phyloP scores from a whole-genome alignment of 2,329 filamentous ascomycete genomes.

The Fusarium vanettenii region DNA sequence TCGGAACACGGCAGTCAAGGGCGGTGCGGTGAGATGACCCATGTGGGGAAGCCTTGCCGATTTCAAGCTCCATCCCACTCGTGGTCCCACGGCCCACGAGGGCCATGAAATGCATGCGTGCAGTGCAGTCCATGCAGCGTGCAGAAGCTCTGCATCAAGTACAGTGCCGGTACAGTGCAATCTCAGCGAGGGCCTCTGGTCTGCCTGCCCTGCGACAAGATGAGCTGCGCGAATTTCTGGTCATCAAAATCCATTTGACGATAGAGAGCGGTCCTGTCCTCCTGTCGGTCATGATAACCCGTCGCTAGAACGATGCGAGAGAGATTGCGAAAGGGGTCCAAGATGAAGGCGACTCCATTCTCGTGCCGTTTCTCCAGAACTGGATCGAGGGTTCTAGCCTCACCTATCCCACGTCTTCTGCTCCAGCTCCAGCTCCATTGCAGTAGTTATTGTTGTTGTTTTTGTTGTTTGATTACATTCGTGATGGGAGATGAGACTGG shows the following conservation, averaged over 20 bases:
- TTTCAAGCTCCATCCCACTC: conserved; percentile 29
- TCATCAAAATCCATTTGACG: background rate
- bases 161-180: conserved; percentile 27
- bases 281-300: background rate
- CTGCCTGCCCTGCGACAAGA: conserved; percentile 3
- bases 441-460: background rate
- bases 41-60: conserved; percentile 40
- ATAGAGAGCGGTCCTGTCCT: background rate
- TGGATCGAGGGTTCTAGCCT: background rate
- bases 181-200: background rate
- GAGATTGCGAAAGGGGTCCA: conserved; percentile 24
- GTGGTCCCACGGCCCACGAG: conserved; percentile 25
- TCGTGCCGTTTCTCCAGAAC: conserved; percentile 7
- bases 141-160: background rate
- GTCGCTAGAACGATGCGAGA: conserved; percentile 22
- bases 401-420: background rate
- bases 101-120: conserved; percentile 13
- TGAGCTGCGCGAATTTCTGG: conserved; percentile 35
- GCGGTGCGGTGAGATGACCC: conserved; percentile 43
- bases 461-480: conserved; percentile 26
- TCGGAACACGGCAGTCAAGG: conserved; percentile 45
- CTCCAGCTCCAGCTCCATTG: background rate
- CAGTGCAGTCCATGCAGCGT: conserved; percentile 1
- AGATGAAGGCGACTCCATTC: conserved; percentile 22
- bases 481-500: conserved; percentile 19